Conservation (phyloP, 257 asterid species). For the Solanum tarijense region DNA sequence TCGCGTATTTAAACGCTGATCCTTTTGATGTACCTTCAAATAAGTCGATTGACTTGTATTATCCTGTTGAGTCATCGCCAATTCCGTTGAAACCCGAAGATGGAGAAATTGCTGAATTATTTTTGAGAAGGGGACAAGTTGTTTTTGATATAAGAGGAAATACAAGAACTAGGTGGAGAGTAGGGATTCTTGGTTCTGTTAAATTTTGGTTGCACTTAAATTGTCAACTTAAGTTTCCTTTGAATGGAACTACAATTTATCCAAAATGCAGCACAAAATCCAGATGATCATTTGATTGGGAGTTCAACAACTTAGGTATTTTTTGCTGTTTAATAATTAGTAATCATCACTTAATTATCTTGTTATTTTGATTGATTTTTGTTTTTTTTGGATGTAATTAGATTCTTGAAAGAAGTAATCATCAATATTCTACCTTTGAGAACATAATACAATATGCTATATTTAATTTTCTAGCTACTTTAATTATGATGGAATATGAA, state of each 20-base stretch:
- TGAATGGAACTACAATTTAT: slow-evolving; percentile 20
- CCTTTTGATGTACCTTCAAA: slow-evolving; percentile 37
- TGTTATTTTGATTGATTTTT: not conserved
- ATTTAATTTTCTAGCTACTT: not conserved
- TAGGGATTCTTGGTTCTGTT: slow-evolving; percentile 59
- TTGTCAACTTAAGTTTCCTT: slow-evolving; percentile 45
- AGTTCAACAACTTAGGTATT: not conserved
- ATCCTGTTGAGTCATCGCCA: slow-evolving; percentile 34
- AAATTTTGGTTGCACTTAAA: slow-evolving; percentile 54
- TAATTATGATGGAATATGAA: not conserved
- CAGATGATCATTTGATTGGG: slow-evolving; percentile 2
- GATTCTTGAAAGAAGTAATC: not conserved
- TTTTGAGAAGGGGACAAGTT: slow-evolving; percentile 15
- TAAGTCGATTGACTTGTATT: slow-evolving; percentile 30
- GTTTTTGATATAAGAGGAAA: slow-evolving; percentile 44
- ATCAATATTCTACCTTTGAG: not conserved
- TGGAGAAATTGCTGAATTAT: slow-evolving; percentile 22
- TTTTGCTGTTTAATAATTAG: not conserved
- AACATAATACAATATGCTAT: not conserved
- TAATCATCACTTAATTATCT: not conserved
- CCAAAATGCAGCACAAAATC: slow-evolving; percentile 58
- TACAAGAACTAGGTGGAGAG: slow-evolving; percentile 60
- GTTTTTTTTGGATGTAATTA: not conserved
- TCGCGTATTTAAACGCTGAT: slow-evolving; percentile 29
- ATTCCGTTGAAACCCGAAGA: slow-evolving; percentile 48